These are phyloP conservation scores for Aspergillus affinis DNA, from an alignment of 495 filamentous ascomycete species.

Conservation along the genomic window DNA sequence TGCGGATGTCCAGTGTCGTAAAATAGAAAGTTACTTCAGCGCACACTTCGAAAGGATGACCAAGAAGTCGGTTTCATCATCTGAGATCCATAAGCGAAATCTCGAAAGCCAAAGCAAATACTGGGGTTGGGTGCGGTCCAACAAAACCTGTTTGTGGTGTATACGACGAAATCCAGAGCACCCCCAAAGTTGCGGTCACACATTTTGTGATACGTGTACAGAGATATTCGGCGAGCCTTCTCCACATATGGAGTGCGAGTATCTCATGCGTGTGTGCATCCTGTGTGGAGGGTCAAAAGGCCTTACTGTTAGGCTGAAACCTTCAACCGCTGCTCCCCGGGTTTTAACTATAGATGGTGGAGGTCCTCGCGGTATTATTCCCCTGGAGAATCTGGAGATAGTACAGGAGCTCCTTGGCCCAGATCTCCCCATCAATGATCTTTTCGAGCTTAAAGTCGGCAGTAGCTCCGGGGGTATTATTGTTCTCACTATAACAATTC, in stretches of 20 bases:
- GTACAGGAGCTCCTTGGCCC: slow-evolving; percentile 24
- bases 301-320: slow-evolving; percentile 22
- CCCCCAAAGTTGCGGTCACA: slow-evolving; percentile 27
- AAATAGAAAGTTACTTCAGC: slow-evolving; percentile 5
- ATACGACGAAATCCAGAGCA: slow-evolving; percentile 27
- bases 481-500: slow-evolving; percentile 3
- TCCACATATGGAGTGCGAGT: slow-evolving; percentile 12
- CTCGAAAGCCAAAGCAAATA: slow-evolving; percentile 3
- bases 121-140: slow-evolving; percentile 10
- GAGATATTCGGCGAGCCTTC: slow-evolving; percentile 18
- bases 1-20: slow-evolving; percentile 6
- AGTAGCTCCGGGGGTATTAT: slow-evolving; percentile 27
- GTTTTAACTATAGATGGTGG: slow-evolving; percentile 35
- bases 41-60: slow-evolving; percentile 11
- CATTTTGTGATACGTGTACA: slow-evolving; percentile 30
- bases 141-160: slow-evolving; percentile 15
- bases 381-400: slow-evolving; percentile 26
- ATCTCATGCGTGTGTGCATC: slow-evolving; percentile 11
- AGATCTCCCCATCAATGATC: slow-evolving; percentile 18
- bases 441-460: slow-evolving; percentile 30
- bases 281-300: slow-evolving; percentile 8
- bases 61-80: not conserved
- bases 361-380: slow-evolving; percentile 27
- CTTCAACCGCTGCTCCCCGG: slow-evolving; percentile 24
- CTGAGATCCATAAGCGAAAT: slow-evolving; percentile 9